Base-by-base conservation (phyloP, 1,284 basidiomycete genomes). In the Macrocystidia cucumis region DNA sequence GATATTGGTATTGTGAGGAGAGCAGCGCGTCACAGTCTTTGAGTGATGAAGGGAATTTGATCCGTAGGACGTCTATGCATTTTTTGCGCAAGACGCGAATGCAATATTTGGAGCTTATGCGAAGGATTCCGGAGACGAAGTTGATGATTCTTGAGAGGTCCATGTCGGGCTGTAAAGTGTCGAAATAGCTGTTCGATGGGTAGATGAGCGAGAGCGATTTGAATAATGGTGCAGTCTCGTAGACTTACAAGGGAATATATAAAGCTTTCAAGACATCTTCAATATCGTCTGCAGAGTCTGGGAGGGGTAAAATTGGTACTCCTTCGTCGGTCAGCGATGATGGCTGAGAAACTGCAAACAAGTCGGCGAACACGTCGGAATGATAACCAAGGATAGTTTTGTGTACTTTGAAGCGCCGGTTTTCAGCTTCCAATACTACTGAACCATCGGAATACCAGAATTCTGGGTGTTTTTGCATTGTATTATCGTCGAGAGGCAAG, bases 31-130 rank as follows among this genome's bases (percentile, higher is more conserved):
- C 55, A 37, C 60, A 63, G 9, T 53, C 56, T 3, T 44, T 30
- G 21, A 64, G 45, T 2, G 56, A 56, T 2, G 55, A 57, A 7
- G 62, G 62, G 39, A 63, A 63, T 30, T 58, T 58, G 27, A 52
- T 52, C 24, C 55, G 51, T 25, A 64, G 53, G 24, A 62, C 48
- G 5, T 47, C 35, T 37, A 64, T 61, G 37, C 59, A 64, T 39
- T 63, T 63, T 31, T 51, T 43, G n/a, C 60, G 54, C 14, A 64
- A 44, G n/a, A 47, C 37, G 17, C 39, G 38, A 49, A 63, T 57
- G 34, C 52, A 45, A 45, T 64, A 64, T 39, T 64, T 64, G 0
- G 62, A 60, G 44, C 57, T 60, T 29, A 63, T 54, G 12, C 57
- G 46, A 9, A 64, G 49, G 19, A 63, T 55, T 1, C 62, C 62